phyloP scores from a whole-genome alignment of 2,329 filamentous ascomycete species.

The Talaromyces sp. region DNA sequence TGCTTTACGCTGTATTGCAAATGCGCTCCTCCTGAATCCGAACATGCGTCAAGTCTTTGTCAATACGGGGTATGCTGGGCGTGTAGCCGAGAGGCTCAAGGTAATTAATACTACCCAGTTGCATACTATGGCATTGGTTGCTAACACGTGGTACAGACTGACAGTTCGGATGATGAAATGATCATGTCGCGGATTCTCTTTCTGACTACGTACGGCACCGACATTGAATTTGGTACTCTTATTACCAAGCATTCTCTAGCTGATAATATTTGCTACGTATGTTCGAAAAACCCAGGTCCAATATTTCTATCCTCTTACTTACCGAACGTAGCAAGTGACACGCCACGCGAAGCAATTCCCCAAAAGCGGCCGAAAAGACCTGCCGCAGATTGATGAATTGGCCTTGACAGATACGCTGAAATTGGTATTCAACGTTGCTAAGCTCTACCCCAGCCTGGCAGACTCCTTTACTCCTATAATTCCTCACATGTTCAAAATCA shows the following conservation, averaged over 20 bases:
- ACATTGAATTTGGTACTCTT: slow-evolving; percentile 60
- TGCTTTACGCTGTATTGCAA: slow-evolving; percentile 77
- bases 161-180: slow-evolving; percentile 80
- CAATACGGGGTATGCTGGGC: slow-evolving; percentile 61
- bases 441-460: slow-evolving; percentile 61
- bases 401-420: slow-evolving; percentile 81
- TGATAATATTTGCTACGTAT: slow-evolving; percentile 57
- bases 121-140: not conserved
- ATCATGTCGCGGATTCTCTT: slow-evolving; percentile 74
- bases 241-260: slow-evolving; percentile 63
- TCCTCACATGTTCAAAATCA: slow-evolving; percentile 63
- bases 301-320: not conserved
- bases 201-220: slow-evolving; percentile 70
- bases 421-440: slow-evolving; percentile 81
- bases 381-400: slow-evolving; percentile 60
- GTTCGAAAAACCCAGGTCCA: slow-evolving; percentile 4
- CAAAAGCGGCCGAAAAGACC: slow-evolving; percentile 29
- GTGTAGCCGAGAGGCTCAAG: slow-evolving; percentile 66
- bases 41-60: slow-evolving; percentile 68
- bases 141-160: slow-evolving; percentile 41
- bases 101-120: slow-evolving; percentile 25
- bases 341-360: slow-evolving; percentile 61
- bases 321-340: slow-evolving; percentile 51
- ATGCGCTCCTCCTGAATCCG: slow-evolving; percentile 68
- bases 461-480: slow-evolving; percentile 63